Percentiles rank a stretch among this genome's conserved stretches.
Conservation (phyloP, 176 grass and related monocot species). For the Musa beccarii region DNA sequence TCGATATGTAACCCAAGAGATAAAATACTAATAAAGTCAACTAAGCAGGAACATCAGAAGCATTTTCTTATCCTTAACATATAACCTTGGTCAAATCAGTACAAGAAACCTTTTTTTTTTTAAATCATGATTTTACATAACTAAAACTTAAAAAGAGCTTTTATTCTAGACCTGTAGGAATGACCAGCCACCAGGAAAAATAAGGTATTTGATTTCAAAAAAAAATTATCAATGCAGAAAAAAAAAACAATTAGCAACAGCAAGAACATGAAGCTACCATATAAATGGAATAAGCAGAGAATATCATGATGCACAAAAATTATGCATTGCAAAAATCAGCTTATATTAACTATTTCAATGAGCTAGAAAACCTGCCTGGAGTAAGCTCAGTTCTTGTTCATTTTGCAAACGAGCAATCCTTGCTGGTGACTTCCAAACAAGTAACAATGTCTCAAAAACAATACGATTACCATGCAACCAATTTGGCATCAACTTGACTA, state of each 20-base stretch:
- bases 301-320: not conserved
- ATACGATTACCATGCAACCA: slow-evolving; percentile 72
- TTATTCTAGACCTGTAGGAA: not conserved
- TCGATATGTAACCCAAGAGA: not conserved
- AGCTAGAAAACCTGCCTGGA: slow-evolving; percentile 42
- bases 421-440: slow-evolving; percentile 91
- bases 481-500: slow-evolving; percentile 96
- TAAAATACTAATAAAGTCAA: not conserved
- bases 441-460: slow-evolving; percentile 78
- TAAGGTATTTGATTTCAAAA: not conserved
- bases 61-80: not conserved
- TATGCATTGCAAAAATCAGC: not conserved
- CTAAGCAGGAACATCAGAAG: not conserved
- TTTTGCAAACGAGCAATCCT: slow-evolving; percentile 79
- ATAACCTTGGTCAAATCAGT: not conserved
- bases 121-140: too few species aligned
- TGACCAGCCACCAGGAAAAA: not conserved
- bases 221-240: not conserved
- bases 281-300: not conserved
- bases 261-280: not conserved
- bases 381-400: slow-evolving; percentile 83
- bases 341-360: not conserved
- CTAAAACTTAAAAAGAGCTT: not conserved
- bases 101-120: not conserved
- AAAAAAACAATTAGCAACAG: not conserved